A percentile compares a stretch with the other conserved stretches of the same genome.
These are phyloP conservation scores for Globisporangium cystogenes DNA, from an alignment of 352 stramenopile genomes.

Conservation along the genomic window DNA sequence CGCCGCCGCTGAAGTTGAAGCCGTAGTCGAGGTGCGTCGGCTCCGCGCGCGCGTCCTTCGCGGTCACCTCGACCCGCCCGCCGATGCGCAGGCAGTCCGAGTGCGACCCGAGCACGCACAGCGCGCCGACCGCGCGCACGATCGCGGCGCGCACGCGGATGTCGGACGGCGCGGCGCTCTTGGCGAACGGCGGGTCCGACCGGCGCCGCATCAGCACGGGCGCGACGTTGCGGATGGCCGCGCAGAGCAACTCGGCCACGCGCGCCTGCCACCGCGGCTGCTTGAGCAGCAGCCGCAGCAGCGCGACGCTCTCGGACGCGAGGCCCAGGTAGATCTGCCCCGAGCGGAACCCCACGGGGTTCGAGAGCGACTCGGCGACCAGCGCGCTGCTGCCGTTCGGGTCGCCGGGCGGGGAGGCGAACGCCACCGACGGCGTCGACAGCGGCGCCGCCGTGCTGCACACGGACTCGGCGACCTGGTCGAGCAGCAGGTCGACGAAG, in stretches of 20 bases:
- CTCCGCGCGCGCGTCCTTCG: constrained; percentile 26
- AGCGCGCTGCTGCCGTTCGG: constrained; percentile 16
- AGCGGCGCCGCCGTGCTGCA: constrained; percentile 71
- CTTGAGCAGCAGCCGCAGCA: constrained; percentile 68
- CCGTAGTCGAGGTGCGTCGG: constrained; percentile 40
- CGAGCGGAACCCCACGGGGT: constrained; percentile 73
- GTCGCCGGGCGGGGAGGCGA: constrained; percentile 15
- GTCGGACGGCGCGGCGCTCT: constrained; percentile 29
- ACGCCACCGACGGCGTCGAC: constrained; percentile 41
- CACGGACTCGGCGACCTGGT: constrained; percentile 85
- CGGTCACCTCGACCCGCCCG: constrained; percentile 62
- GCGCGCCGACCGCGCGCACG: constrained; percentile 68
- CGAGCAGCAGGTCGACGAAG: constrained; percentile 75
- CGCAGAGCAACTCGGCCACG: constrained; percentile 62
- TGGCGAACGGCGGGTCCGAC: constrained; percentile 7
- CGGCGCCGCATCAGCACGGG: constrained; percentile 50
- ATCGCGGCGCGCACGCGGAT: constrained; percentile 69
- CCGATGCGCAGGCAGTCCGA: constrained; percentile 81
- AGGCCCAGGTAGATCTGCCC: constrained; percentile 75
- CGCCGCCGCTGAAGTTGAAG: constrained; percentile 34
- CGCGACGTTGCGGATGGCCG: constrained; percentile 67
- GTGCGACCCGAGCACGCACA: constrained; percentile 81
- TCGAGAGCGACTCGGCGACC: constrained; percentile 73
- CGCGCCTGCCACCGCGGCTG: constrained; percentile 54
- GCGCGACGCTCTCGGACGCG: constrained; percentile 77